Evolutionary conservation across 495 filamentous ascomycete species (phyloP), one percentile per base, ranked within the genome.

Genomic region (Penicillium macrosclerotiorum): DNA sequence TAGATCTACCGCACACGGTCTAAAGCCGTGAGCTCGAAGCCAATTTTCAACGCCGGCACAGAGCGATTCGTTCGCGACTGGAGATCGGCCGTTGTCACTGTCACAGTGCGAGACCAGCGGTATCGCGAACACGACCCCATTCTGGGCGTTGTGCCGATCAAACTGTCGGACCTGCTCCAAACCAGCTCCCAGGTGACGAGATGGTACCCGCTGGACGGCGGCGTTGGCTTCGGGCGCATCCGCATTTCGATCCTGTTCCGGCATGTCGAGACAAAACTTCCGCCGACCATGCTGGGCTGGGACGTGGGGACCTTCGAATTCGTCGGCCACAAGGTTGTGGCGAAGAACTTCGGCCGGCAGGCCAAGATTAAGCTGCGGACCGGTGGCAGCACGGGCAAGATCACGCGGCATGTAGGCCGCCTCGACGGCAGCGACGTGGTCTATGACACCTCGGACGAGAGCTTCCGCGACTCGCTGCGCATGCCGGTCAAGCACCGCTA

Each of bases 291-390:
- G 69, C 80, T 95, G 6, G 89, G 92, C 19, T 96, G 89, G 80
- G 89, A 96, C 47, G 87, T 95, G 12, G 93, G 93, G 23, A 94
- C 90, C 0, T 95, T 96, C 57, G 88, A 95, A 53, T 95, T 97
- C 60, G 59, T 59, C 0, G 83, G 80, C 0, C 78, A 89, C 18
- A 79, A 75, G 37, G 77, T 95, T 40, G 67, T 79, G 17, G 79
- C 82, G 0, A 64, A 70, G 32, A 61, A 69, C 8, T 90, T 86
- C 57, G 69, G 69, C 0, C 76, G 78, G 0, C 63, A 73, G 17
- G 60, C 80, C 25, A 90, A 88, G 59, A 72, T 92, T 35, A 82
- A 81, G 61, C 62, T 96, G 47, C 75, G 89, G 17, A 96, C 92
- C 24, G 89, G 92, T 26, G 92, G 93, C 16, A 90, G 85, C 51